Percentiles rank a stretch among this genome's conserved stretches.
Conservation (phyloP, 345 rosid genomes). For the Salix koriyanagi region DNA sequence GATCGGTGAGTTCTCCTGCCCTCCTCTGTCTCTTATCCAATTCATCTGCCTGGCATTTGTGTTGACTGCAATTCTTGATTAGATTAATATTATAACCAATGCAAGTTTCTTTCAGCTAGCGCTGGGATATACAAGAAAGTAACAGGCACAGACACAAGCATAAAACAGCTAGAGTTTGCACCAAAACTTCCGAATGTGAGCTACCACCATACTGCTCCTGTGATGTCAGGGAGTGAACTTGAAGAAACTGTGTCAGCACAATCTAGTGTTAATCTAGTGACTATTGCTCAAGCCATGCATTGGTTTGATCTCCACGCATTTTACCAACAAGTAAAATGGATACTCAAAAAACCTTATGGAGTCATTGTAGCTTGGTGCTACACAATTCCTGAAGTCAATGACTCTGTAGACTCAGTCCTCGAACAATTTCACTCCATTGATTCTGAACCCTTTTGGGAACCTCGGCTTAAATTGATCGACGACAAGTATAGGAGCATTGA, state of each 20-base stretch:
- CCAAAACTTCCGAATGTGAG: conserved; percentile 50
- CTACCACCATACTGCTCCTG: conserved; percentile 54
- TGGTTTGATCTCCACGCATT: conserved; percentile 63
- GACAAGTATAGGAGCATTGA: conserved; percentile 44
- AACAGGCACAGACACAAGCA: conserved; percentile 79
- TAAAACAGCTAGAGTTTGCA: conserved; percentile 59
- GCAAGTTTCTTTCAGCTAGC: conserved; percentile 42
- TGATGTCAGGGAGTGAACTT: conserved; percentile 39
- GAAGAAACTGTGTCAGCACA: conserved; percentile 34
- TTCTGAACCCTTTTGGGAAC: conserved; percentile 51
- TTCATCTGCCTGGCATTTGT: too few species aligned
- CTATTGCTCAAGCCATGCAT: conserved; percentile 71
- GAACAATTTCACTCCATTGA: conserved; percentile 39
- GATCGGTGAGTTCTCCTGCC: conserved; percentile 40
- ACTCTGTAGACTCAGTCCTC: conserved; percentile 48
- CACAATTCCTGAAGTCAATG: conserved; percentile 53
- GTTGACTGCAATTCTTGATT: background rate
- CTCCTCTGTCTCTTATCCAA: background rate
- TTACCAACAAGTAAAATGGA: conserved; percentile 55
- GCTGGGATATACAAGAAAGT: conserved; percentile 60
- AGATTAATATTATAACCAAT: background rate
- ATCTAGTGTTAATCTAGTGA: conserved; percentile 57
- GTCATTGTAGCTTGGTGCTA: conserved; percentile 86
- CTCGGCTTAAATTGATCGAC: conserved; percentile 57
- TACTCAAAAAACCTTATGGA: conserved; percentile 67